These are phyloP conservation scores for Salix udensis DNA, from an alignment of 345 rosid species.

Conservation along the genomic window DNA sequence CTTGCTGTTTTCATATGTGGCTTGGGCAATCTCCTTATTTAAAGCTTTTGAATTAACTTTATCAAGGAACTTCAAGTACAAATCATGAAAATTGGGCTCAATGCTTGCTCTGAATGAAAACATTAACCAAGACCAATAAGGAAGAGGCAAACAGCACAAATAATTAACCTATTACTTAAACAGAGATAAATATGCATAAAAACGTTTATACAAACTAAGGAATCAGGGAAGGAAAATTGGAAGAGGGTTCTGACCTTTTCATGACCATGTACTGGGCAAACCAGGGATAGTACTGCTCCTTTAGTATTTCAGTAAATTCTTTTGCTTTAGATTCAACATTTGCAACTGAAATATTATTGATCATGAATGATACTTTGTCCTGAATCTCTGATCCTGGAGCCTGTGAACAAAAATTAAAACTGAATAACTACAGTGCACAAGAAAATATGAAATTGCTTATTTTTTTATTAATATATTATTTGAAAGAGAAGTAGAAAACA, in stretches of 20 bases:
- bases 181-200: not conserved
- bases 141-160: not conserved
- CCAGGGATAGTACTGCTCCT: conserved; percentile 86
- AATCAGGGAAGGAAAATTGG: not conserved
- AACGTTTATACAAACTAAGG: not conserved
- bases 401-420: conserved; percentile 35
- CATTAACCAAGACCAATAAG: not conserved
- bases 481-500: not conserved
- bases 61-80: conserved; percentile 93
- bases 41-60: conserved; percentile 75
- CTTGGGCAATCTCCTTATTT: conserved; percentile 77
- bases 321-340: conserved; percentile 80
- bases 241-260: conserved; percentile 61
- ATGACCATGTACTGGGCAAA: conserved; percentile 98
- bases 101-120: conserved; percentile 77
- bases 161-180: not conserved
- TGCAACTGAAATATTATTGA: conserved; percentile 75
- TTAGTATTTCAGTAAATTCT: conserved; percentile 76
- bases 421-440: not conserved
- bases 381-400: conserved; percentile 76
- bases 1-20: conserved; percentile 98
- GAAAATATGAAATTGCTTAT: not conserved
- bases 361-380: conserved; percentile 86
- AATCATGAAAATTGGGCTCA: conserved; percentile 92
- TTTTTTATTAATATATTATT: not conserved